A percentile compares a stretch with the other conserved stretches of the same genome.
Evolutionary conservation across 2,329 filamentous ascomycete species (phyloP).

Genomic region (Alternaria atra): DNA sequence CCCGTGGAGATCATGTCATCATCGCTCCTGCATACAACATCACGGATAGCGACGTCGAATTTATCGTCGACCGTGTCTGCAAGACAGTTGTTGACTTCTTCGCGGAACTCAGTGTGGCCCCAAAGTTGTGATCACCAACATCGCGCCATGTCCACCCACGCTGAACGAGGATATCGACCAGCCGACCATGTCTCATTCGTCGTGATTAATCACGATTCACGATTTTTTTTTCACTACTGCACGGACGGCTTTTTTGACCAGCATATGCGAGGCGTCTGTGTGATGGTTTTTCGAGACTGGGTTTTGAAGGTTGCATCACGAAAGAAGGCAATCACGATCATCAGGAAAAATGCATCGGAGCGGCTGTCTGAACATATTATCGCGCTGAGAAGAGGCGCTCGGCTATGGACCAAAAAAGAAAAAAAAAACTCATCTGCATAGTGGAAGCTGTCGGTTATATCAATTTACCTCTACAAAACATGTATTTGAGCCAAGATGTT

Average conservation of each 20-base stretch:
- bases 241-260: not conserved
- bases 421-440: not conserved
- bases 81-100: constrained; percentile 64
- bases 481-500: not conserved
- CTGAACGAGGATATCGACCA: not conserved
- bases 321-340: not conserved
- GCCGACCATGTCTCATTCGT: not conserved
- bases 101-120: constrained; percentile 10
- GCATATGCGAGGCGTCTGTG: not conserved
- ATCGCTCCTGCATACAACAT: constrained; percentile 75
- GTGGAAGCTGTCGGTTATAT: not conserved
- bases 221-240: not conserved
- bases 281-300: not conserved
- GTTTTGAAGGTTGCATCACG: not conserved
- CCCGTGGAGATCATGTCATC: constrained; percentile 73
- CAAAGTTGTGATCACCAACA: constrained; percentile 4
- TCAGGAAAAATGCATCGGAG: constrained; percentile 10
- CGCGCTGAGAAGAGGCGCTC: not conserved
- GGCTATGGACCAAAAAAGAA: not conserved
- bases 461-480: not conserved
- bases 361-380: constrained; percentile 15
- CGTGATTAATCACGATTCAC: not conserved
- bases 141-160: not conserved
- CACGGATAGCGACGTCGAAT: constrained; percentile 63
- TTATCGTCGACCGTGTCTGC: constrained; percentile 62